Conservation (phyloP, 352 stramenopile genomes). For the Blastocystis sp. region DNA sequence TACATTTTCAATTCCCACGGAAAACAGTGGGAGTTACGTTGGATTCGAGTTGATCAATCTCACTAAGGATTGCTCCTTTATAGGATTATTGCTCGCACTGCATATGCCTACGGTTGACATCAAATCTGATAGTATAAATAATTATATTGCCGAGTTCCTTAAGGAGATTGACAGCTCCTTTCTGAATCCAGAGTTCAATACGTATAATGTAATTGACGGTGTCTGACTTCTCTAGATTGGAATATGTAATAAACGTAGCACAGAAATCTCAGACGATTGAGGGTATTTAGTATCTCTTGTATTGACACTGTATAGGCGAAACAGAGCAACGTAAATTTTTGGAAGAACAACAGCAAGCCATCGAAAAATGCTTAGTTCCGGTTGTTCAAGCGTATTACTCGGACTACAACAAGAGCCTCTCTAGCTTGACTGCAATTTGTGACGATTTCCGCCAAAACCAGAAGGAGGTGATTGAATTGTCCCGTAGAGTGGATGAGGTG, state of each 20-base stretch:
- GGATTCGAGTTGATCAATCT: not conserved
- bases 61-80: not conserved
- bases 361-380: slow-evolving; percentile 35
- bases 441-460: slow-evolving; percentile 54
- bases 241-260: slow-evolving; percentile 26
- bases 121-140: slow-evolving; percentile 22
- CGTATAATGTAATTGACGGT: not conserved
- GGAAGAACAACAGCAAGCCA: slow-evolving; percentile 7
- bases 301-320: not conserved
- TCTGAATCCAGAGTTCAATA: slow-evolving; percentile 35
- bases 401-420: slow-evolving; percentile 49
- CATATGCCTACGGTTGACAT: not conserved
- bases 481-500: not conserved
- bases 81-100: not conserved
- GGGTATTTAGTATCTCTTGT: not conserved
- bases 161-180: slow-evolving; percentile 39
- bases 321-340: slow-evolving; percentile 22
- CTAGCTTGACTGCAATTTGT: slow-evolving; percentile 32
- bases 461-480: slow-evolving; percentile 26
- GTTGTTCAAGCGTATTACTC: slow-evolving; percentile 43
- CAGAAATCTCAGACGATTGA: slow-evolving; percentile 7
- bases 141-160: slow-evolving; percentile 34
- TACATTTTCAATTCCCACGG: not conserved
- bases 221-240: not conserved
- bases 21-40: not conserved